These are phyloP conservation scores for Calocybe gangraenosa DNA, from an alignment of 768 basidiomycete genomes.

Conservation along the genomic window DNA sequence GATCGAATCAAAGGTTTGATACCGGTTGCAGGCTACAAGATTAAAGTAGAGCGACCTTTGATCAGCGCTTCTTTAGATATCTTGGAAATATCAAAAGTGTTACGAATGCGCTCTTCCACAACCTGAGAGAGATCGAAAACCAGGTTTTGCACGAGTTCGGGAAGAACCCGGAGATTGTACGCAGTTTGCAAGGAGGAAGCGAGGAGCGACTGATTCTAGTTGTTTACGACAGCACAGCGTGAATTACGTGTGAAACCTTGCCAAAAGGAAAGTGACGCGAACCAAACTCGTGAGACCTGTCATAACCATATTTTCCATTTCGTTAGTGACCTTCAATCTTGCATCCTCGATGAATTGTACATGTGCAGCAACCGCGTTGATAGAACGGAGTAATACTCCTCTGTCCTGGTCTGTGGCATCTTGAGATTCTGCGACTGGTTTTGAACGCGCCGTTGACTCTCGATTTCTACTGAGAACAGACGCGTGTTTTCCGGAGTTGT, in stretches of 20 bases:
- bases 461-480: background rate
- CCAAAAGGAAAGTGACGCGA: constrained; percentile 24
- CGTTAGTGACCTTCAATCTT: constrained; percentile 62
- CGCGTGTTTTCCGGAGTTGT: constrained; percentile 11
- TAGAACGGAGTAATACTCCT: constrained; percentile 61
- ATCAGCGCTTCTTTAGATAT: constrained; percentile 82
- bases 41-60: constrained; percentile 51
- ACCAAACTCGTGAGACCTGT: constrained; percentile 76
- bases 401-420: constrained; percentile 17
- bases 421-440: constrained; percentile 10
- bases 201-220: constrained; percentile 83
- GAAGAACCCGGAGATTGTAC: constrained; percentile 84
- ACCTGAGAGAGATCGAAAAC: constrained; percentile 77
- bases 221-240: constrained; percentile 7
- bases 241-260: background rate
- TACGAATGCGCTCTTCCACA: constrained; percentile 75
- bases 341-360: constrained; percentile 70
- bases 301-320: constrained; percentile 92
- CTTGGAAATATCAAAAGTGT: constrained; percentile 80
- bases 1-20: background rate
- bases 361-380: constrained; percentile 68
- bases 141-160: constrained; percentile 76
- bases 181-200: constrained; percentile 96
- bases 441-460: constrained; percentile 4
- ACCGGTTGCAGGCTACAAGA: background rate